phyloP scores from a whole-genome alignment of 2,329 filamentous ascomycete genomes.

The Rhynchosporium graminicola region DNA sequence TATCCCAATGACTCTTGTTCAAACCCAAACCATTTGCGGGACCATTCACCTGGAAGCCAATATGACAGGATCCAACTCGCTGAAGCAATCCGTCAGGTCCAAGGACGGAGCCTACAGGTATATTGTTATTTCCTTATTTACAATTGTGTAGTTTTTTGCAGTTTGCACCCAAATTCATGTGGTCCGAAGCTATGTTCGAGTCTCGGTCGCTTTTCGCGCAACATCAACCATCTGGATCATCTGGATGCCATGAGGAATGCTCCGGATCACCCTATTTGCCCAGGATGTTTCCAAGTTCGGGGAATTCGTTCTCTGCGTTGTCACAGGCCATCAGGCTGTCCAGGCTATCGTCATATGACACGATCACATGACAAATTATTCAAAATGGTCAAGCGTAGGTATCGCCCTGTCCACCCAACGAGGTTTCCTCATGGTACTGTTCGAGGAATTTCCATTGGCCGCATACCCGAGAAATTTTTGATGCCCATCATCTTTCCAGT shows the following conservation, averaged over 20 bases:
- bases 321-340: constrained; percentile 16
- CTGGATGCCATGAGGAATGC: constrained; percentile 13
- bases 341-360: constrained; percentile 18
- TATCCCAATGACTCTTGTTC: constrained; percentile 39
- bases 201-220: constrained; percentile 31
- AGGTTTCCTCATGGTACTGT: constrained; percentile 12
- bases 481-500: constrained; percentile 5
- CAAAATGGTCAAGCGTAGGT: constrained; percentile 26
- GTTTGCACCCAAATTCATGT: constrained; percentile 34
- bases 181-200: constrained; percentile 36
- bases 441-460: constrained; percentile 10
- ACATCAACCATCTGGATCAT: constrained; percentile 23
- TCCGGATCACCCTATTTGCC: constrained; percentile 9
- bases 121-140: constrained; percentile 35
- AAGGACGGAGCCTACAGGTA: constrained; percentile 40
- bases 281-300: constrained; percentile 4
- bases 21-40: constrained; percentile 35
- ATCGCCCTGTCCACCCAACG: constrained; percentile 23
- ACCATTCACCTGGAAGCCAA: constrained; percentile 37
- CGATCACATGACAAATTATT: constrained; percentile 15
- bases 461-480: background rate
- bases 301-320: constrained; percentile 22
- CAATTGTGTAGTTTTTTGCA: constrained; percentile 25
- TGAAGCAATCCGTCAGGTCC: constrained; percentile 34
- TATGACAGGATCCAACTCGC: constrained; percentile 38